phyloP scores from a whole-genome alignment of 768 basidiomycete genomes.

The Holtermannia corniformis region DNA sequence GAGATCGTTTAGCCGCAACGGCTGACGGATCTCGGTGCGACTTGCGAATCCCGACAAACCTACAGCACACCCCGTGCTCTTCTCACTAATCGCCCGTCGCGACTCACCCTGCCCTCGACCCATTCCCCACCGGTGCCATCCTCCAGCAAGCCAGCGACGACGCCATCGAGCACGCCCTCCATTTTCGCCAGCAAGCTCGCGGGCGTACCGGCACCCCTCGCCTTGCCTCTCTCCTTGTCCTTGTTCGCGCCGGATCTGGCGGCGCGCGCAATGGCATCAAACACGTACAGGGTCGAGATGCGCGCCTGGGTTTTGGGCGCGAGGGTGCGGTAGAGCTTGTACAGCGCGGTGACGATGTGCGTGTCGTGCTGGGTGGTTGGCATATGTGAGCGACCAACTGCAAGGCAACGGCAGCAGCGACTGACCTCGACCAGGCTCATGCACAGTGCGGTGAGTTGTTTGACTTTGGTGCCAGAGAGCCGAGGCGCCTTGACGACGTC shows the following conservation, averaged over 20 bases:
- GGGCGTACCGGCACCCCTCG: slow-evolving; percentile 9
- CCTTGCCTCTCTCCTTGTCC: slow-evolving; percentile 13
- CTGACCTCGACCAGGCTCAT: slow-evolving; percentile 68
- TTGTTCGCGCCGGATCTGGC: slow-evolving; percentile 56
- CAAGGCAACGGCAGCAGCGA: slow-evolving; percentile 1
- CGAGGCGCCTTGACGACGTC: slow-evolving; percentile 74
- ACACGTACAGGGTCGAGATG: slow-evolving; percentile 79
- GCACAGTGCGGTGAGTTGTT: slow-evolving; percentile 62
- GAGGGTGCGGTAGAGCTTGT: slow-evolving; percentile 76
- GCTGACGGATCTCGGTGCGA: not conserved
- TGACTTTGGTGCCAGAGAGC: slow-evolving; percentile 79
- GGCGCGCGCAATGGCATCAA: slow-evolving; percentile 80
- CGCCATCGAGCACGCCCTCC: slow-evolving; percentile 78
- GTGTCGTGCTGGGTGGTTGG: slow-evolving; percentile 57
- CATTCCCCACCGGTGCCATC: slow-evolving; percentile 45
- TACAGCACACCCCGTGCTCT: not conserved
- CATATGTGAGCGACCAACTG: no score
- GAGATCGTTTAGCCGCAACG: not conserved
- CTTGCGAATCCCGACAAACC: not conserved
- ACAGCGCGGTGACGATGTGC: slow-evolving; percentile 75
- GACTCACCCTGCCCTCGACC: slow-evolving; percentile 78
- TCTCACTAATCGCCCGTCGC: no score
- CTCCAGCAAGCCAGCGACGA: slow-evolving; percentile 73
- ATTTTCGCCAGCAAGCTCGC: slow-evolving; percentile 64
- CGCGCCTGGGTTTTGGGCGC: slow-evolving; percentile 51